phyloP scores from a whole-genome alignment of 1,139 yeast genomes.

The Sugiyamaella xylanicola region DNA sequence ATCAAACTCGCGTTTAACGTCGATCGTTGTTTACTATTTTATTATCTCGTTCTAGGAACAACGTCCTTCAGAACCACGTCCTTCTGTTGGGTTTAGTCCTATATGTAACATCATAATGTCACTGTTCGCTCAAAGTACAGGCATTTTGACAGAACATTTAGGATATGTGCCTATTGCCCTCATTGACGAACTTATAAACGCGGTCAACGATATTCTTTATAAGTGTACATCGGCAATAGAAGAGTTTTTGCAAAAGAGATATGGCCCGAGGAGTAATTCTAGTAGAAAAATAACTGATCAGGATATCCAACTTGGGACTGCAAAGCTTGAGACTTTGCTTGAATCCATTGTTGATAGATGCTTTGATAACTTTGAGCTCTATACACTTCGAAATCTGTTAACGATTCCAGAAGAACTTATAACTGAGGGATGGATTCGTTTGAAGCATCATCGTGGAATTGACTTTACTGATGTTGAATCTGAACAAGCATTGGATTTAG shows the following conservation, averaged over 20 bases:
- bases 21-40: no score
- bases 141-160: constrained; percentile 78
- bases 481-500: constrained; percentile 39
- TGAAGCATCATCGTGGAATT: constrained; percentile 68
- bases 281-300: constrained; percentile 13
- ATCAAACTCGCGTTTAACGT: no score
- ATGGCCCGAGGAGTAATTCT: constrained; percentile 35
- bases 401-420: constrained; percentile 70
- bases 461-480: constrained; percentile 37
- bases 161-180: constrained; percentile 86
- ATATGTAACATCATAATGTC: no score
- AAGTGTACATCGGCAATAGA: constrained; percentile 83
- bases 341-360: constrained; percentile 80
- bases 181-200: constrained; percentile 86
- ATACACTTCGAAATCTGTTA: constrained; percentile 74
- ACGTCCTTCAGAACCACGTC: no score
- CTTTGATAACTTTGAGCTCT: constrained; percentile 85
- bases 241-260: constrained; percentile 50
- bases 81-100: no score
- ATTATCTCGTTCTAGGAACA: no score
- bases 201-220: constrained; percentile 82
- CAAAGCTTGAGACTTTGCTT: constrained; percentile 73
- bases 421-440: constrained; percentile 63
- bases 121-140: constrained; percentile 42
- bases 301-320: constrained; percentile 77